Percentiles rank a stretch among this genome's conserved stretches.
phyloP scores from a whole-genome alignment of 331 rosid species.

The Cydonia oblonga region DNA sequence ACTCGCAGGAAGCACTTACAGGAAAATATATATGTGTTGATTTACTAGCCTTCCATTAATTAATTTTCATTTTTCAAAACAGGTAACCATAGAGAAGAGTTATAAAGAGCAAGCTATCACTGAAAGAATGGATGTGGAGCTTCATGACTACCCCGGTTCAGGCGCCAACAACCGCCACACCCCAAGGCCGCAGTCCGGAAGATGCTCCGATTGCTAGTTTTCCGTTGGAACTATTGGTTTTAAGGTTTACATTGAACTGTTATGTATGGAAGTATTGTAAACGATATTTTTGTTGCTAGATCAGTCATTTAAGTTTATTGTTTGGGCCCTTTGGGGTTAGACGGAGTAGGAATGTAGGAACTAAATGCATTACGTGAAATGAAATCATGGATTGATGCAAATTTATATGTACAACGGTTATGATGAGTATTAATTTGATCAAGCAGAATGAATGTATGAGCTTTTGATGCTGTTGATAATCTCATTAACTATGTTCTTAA shows the following conservation, averaged over 20 bases:
- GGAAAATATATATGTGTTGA: background rate
- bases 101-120: slow-evolving; percentile 12
- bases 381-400: background rate
- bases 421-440: background rate
- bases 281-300: background rate
- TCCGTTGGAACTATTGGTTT: background rate
- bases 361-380: background rate
- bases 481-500: background rate
- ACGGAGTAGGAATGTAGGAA: background rate
- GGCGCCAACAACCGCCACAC: slow-evolving; percentile 90
- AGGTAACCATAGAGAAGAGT: slow-evolving; percentile 31
- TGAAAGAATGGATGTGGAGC: slow-evolving; percentile 60
- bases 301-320: background rate
- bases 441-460: background rate
- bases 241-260: background rate
- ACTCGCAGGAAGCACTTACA: background rate
- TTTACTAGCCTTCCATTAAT: background rate
- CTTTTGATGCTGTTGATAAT: background rate
- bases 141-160: slow-evolving; percentile 70
- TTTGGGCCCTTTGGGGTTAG: background rate
- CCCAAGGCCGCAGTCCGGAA: slow-evolving; percentile 44
- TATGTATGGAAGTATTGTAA: background rate
- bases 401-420: background rate
- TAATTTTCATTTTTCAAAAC: background rate
- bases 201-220: slow-evolving; percentile 27